Evolutionary conservation across 2,329 filamentous ascomycete genomes (phyloP).

Genomic region (Talaromyces rugulosus): DNA sequence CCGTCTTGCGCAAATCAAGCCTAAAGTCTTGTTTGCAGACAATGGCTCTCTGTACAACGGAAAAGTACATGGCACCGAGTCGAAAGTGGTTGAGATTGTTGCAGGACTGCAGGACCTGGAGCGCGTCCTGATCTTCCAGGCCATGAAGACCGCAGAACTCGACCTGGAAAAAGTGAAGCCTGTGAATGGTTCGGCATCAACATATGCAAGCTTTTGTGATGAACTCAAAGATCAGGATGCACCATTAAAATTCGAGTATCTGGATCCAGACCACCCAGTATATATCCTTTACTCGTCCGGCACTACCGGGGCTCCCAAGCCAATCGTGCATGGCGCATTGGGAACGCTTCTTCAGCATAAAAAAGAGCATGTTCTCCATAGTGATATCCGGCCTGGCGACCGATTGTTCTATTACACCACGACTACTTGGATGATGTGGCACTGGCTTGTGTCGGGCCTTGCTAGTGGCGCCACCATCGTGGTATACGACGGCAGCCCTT

Average conservation of each 20-base stretch:
- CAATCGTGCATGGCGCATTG: constrained; percentile 86
- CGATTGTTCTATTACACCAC: constrained; percentile 92
- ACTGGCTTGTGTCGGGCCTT: constrained; percentile 86
- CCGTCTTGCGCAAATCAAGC: constrained; percentile 77
- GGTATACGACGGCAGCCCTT: constrained; percentile 90
- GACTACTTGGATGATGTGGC: constrained; percentile 99
- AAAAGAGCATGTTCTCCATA: constrained; percentile 88
- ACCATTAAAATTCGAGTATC: constrained; percentile 64
- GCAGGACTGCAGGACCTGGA: constrained; percentile 62
- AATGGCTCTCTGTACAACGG: constrained; percentile 89
- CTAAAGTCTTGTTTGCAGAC: constrained; percentile 77
- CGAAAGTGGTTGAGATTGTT: constrained; percentile 76
- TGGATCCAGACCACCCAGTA: constrained; percentile 80
- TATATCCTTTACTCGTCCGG: constrained; percentile 94
- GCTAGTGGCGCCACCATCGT: constrained; percentile 78
- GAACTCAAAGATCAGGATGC: constrained; percentile 35
- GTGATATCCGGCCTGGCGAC: constrained; percentile 68
- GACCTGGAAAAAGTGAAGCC: constrained; percentile 31
- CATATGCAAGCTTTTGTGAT: constrained; percentile 45
- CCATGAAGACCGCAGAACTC: constrained; percentile 45
- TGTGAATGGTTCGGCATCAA: constrained; percentile 33
- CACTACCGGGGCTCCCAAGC: constrained; percentile 83
- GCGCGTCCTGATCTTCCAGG: constrained; percentile 70
- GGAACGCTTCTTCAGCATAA: constrained; percentile 95
- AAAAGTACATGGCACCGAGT: constrained; percentile 74